phyloP scores from a whole-genome alignment of 177 flowering plant genomes.

The Tripterygium wilfordii region DNA sequence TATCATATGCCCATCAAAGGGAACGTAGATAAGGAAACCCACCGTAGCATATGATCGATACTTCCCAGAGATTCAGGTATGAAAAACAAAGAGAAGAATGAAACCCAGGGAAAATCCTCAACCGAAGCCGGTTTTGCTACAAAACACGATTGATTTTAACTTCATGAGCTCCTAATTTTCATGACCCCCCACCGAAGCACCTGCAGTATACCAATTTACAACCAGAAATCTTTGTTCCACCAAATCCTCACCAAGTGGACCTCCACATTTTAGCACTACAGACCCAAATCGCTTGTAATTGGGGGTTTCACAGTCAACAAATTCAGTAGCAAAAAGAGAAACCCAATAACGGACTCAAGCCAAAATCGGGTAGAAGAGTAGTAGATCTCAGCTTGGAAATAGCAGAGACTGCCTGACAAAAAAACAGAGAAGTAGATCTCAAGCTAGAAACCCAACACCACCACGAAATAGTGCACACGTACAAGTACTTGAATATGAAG shows the following conservation, averaged over 20 bases:
- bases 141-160: conserved; percentile 35
- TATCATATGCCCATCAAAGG: conserved; percentile 2
- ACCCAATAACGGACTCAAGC: neutral
- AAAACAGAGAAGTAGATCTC: no score
- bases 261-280: neutral
- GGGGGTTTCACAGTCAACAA: no score
- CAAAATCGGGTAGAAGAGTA: no score
- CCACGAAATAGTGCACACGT: no score
- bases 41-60: no score
- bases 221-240: conserved; percentile 10
- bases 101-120: no score
- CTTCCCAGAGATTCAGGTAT: no score
- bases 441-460: no score
- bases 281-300: no score
- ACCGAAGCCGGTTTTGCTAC: conserved; percentile 56
- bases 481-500: no score
- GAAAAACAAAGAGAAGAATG: no score
- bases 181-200: conserved; percentile 11
- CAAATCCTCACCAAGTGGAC: neutral
- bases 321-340: neutral
- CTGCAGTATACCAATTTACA: conserved; percentile 14
- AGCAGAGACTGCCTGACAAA: conserved; percentile 1
- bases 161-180: conserved; percentile 38
- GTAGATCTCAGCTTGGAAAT: conserved; percentile 11
- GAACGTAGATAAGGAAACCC: conserved; percentile 4